A percentile compares a stretch with the other conserved stretches of the same genome.
These are phyloP conservation scores for Apiospora marii DNA, from an alignment of 2,329 filamentous ascomycete genomes.

Conservation along the genomic window DNA sequence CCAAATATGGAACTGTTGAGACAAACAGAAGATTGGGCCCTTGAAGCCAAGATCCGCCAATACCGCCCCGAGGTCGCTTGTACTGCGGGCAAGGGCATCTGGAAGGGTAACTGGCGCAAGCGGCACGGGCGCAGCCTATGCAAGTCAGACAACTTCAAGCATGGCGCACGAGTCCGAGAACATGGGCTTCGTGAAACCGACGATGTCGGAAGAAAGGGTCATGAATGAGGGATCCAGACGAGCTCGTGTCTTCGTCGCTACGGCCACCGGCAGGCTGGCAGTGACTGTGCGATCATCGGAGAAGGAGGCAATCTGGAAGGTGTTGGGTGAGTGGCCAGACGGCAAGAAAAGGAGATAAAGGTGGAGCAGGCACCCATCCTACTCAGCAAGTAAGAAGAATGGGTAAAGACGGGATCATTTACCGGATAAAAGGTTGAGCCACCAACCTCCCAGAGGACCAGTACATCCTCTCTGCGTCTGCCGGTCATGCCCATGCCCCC, in stretches of 20 bases:
- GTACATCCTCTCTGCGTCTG: too few relatives aligned
- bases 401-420: too few relatives aligned
- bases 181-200: slow-evolving; percentile 47
- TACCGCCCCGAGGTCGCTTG: slow-evolving; percentile 71
- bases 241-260: slow-evolving; percentile 86
- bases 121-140: slow-evolving; percentile 52
- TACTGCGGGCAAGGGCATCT: slow-evolving; percentile 54
- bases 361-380: too few relatives aligned
- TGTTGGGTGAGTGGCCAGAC: too few relatives aligned
- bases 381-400: too few relatives aligned
- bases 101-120: slow-evolving; percentile 73
- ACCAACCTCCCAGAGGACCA: too few relatives aligned
- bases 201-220: slow-evolving; percentile 43
- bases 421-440: too few relatives aligned
- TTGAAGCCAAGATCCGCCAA: slow-evolving; percentile 76
- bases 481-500: too few relatives aligned
- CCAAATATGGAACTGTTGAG: too few relatives aligned
- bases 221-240: slow-evolving; percentile 65
- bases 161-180: slow-evolving; percentile 48
- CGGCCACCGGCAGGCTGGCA: slow-evolving; percentile 88
- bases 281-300: slow-evolving; percentile 55
- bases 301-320: too few relatives aligned
- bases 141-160: too few relatives aligned
- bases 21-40: slow-evolving; percentile 41
- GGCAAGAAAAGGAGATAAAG: too few relatives aligned